Base-by-base conservation (phyloP, 495 filamentous ascomycete genomes). In the Cetradonia linearis region DNA sequence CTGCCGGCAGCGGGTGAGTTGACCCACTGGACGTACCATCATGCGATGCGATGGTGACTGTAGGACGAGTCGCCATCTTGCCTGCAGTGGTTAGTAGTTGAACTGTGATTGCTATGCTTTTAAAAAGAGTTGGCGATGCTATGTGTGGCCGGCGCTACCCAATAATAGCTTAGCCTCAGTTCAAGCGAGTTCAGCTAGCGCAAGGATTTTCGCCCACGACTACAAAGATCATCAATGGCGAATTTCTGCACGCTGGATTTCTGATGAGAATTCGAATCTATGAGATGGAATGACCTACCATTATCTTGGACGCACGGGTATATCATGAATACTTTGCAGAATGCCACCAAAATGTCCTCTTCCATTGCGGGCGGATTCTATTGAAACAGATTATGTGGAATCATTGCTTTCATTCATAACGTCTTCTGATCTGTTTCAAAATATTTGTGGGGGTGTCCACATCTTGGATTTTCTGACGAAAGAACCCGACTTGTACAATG, bases 381-480 rank as follows among this genome's bases (percentile, higher is more conserved):
- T 72, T 36, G 71, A 75, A 63, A 71, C 78, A 2, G 86, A 78
- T 30, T 97, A 95, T 68, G 81, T 96, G 44, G 77, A 87, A 47
- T 85, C 83, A 28, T 81, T 96, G 11, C 77, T 97, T 23, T 62
- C 78, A 53, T 95, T 97, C 69, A 79, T 82, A 14, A 85, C 83
- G 9, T 83, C 83, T 25, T 86, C 85, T 25, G 78, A 83, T 36
- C 78, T 91, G n/a, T 90, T 96, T 67, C 87, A 87, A 65, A 86
- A 84, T 47, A 77, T 97, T 55, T 95, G 90, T 69, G 94, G 93
- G 56, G 91, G 91, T 37, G 86, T 97, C 3, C 93, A 98, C 70
- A 89, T 98, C 58, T 78, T 96, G 53, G 93, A 97, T 67, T 97
- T 98, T 73, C 86, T 96, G 72, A 96, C 90, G n/a, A 80, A 81